Percentiles rank a stretch among this genome's conserved stretches.
Evolutionary conservation across 164 flowering plant species (phyloP).

Genomic region (Cinnamomum micranthum): DNA sequence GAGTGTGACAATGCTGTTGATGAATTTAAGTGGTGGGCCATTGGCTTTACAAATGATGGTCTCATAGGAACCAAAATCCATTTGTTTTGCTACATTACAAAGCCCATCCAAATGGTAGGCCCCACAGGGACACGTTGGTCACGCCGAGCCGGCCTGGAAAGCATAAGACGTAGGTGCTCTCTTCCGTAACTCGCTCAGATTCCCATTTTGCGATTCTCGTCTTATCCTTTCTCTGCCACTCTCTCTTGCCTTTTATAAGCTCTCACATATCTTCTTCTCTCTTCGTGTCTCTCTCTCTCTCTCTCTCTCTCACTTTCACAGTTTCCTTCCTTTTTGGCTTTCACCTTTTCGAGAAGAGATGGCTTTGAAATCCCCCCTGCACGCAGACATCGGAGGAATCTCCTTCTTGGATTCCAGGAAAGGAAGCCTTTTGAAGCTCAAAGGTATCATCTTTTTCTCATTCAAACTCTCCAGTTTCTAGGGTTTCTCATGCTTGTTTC

Average conservation of each 20-base stretch:
- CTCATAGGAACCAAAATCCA: too few relatives aligned
- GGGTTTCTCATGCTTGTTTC: not conserved
- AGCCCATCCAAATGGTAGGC: too few relatives aligned
- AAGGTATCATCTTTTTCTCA: constrained; percentile 37
- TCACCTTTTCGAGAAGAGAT: constrained; percentile 18
- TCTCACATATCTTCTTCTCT: not conserved
- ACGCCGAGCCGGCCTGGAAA: not conserved
- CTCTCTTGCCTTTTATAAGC: not conserved
- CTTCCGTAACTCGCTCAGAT: not conserved
- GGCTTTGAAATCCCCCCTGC: constrained; percentile 58
- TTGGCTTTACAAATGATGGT: too few relatives aligned
- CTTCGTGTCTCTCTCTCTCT: not conserved
- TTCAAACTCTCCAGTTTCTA: not conserved
- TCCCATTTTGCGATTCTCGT: not conserved
- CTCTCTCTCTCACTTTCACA: not conserved
- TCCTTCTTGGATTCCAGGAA: constrained; percentile 57
- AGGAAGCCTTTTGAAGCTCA: constrained; percentile 35
- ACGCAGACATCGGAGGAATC: constrained; percentile 44
- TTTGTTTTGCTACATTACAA: too few relatives aligned
- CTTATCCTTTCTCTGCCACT: not conserved
- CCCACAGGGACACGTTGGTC: too few relatives aligned
- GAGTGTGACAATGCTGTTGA: too few relatives aligned
- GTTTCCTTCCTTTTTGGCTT: not conserved
- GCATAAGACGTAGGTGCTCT: not conserved
- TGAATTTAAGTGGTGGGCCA: too few relatives aligned